phyloP scores from a whole-genome alignment of 768 basidiomycete genomes.

The Russula lepida region DNA sequence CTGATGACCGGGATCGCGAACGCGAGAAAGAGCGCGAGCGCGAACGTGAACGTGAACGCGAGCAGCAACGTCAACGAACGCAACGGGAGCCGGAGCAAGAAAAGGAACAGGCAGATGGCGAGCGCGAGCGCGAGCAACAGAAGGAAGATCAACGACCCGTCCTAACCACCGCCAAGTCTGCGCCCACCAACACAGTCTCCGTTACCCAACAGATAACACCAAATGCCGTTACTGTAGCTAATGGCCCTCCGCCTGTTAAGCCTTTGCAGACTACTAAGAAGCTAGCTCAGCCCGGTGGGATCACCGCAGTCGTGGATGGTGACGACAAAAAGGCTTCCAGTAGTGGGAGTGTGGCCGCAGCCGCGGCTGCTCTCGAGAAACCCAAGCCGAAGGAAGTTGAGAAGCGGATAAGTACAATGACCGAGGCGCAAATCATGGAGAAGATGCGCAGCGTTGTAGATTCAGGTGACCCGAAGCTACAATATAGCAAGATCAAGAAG shows the following conservation, averaged over 20 bases:
- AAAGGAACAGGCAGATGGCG: constrained; percentile 28
- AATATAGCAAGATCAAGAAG: constrained; percentile 98
- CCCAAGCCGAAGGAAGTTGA: constrained; percentile 57
- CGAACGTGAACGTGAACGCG: constrained; percentile 15
- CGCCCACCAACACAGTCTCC: constrained; percentile 36
- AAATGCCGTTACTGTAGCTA: constrained; percentile 42
- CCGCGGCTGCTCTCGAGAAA: constrained; percentile 56
- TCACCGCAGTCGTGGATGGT: constrained; percentile 39
- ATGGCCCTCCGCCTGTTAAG: constrained; percentile 56
- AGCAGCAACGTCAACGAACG: constrained; percentile 23
- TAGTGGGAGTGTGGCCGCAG: constrained; percentile 50
- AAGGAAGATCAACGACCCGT: constrained; percentile 23
- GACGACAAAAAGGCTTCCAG: constrained; percentile 35
- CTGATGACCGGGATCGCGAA: constrained; percentile 29
- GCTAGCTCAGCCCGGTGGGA: constrained; percentile 40
- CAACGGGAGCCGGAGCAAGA: constrained; percentile 24
- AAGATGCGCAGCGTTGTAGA: constrained; percentile 86
- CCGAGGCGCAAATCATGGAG: constrained; percentile 97
- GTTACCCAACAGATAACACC: constrained; percentile 36
- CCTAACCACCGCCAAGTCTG: constrained; percentile 37
- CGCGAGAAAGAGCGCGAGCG: constrained; percentile 25
- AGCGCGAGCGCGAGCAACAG: constrained; percentile 28
- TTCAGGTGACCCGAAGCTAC: constrained; percentile 73
- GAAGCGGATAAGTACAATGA: constrained; percentile 92
- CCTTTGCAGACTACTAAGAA: constrained; percentile 67